Evolutionary conservation across 768 basidiomycete genomes (phyloP), one percentile per base, ranked within the genome.

Genomic region (Cystofilobasidium capitatum): DNA sequence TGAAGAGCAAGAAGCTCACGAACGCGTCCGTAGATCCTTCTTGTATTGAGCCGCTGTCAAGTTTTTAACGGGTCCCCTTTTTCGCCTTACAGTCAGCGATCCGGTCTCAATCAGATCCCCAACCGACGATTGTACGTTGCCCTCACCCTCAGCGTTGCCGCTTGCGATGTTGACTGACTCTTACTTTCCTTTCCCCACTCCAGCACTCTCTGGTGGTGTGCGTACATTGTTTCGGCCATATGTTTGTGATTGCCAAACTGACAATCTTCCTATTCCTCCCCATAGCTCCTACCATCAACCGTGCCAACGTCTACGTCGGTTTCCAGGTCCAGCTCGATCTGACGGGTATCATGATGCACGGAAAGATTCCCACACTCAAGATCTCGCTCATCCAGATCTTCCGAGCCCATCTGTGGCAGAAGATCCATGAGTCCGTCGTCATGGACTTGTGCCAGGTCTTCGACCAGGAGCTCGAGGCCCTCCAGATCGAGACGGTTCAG

Each of bases 331-430:
- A 98, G 74, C 84, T 99, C 55, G 96, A 99, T 82, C 78, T 99
- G 70, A 99, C 96, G 17, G 92, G 91, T 74, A 91, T 93, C 70
- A 93, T 94, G 71, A 88, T 88, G 88, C 93, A 96, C 78, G 94
- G 94, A 73, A 97, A 99, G 81, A 94, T 97, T 70, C 92, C 92
- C 16, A 96, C 93, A 2, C 80, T 97, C 71, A 97, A 98, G 81
- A 99, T 99, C 80, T 92, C 89, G 79, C 85, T 98, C 80, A 99
- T 99, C 73, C 96, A 98, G 75, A 96, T 99, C 74, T 98, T 99
- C 90, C 89, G 96, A 81, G 96, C 96, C 47, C 96, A 99, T 78
- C 84, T 99, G 80, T 98, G 96, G 96, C 96, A 99, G 80, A 97
- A 99, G 81, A 97, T 93, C 86, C 77, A 77, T 87, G 84, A 71